Evolutionary conservation across 1,284 basidiomycete species (phyloP), one percentile per base, ranked within the genome.

Genomic region (Trichosporon sp.): DNA sequence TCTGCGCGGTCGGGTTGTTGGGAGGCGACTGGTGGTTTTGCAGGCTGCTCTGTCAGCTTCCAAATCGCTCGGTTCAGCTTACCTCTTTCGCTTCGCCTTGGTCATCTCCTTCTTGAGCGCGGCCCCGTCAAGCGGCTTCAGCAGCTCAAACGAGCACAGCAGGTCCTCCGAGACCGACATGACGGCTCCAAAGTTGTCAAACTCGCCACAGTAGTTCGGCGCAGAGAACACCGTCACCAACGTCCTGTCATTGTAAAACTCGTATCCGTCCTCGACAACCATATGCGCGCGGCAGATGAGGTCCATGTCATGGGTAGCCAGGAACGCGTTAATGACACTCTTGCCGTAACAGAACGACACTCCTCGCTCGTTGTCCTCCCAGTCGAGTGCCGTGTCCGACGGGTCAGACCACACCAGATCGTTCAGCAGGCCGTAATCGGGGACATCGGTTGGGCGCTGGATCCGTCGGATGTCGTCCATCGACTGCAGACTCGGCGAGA

Each of bases 381-480:
- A 99, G 76, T 99, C 96, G 44, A 92, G 80, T 13, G 96, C 95
- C 16, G 95, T 97, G 80, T 99, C 96, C 46, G 91, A 94, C 23
- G 96, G 96, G 83, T 99, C 96, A 29, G 91, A 95, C 96, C 96
- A 99, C 59, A 99, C 84, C 34, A 99, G 84, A 81, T 99, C 96
- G 75, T 99, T 99, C 65, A 99, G 85, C 40, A 99, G 85, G 23
- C 96, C 96, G 76, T 94, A 99, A 82, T 99, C 96, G n/a, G 96
- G 96, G 14, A 99, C 96, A 78, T 99, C 96, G n/a, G 96, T 98
- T 13, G 96, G 96, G 66, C 96, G 87, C 75, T 95, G 90, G 84
- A 99, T 97, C 73, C 94, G 89, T 77, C 95, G 90, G 80, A 99
- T 99, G 81, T 99, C 95, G 67, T 99, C 96, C 95, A 99, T 99